Evolutionary conservation across 805 yeast genomes (phyloP), one percentile per base, ranked within the genome.

Genomic region (Kuraishia ogatae): DNA sequence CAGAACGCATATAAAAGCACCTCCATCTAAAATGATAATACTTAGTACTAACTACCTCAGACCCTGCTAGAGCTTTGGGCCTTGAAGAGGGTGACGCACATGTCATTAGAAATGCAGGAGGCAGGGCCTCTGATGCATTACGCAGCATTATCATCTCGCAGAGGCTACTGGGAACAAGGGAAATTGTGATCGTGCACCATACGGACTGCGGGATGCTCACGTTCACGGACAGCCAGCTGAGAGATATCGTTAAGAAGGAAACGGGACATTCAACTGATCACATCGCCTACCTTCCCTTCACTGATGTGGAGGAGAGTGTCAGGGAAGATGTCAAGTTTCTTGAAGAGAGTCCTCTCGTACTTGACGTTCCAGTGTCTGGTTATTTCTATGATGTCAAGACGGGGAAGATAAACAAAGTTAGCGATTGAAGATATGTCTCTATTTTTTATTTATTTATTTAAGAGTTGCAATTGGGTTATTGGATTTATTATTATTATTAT

Each of bases 121-220:
- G 78, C 2, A 61, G 77, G 58, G 70, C 76, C 1, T 56, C 66
- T 26, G 77, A 73, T 56, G 75, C 75, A 2, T 61, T 74, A 39
- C 57, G 78, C 20, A 65, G 71, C 56, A 58, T 74, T 22, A 69
- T 73, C 20, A 73, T 74, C 52, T 72, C 76, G 11, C 77, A 74
- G 59, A 61, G 70, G 55, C 58, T 74, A 26, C 62, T 74, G 52
- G 75, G 75, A 2, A 74, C 78, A 2, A 61, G 66, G 53, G 78
- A 74, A 54, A 69, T 72, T 24, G 69, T 74, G 20, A 64, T 74
- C 52, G 54, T 71, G 53, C 77, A 72, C 59, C 76, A 72, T 55
- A 72, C 77, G 13, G 77, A 74, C 57, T 74, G 78, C 62, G 77
- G 78, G 2, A 74, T 74, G 78, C 60, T 74, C 48, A 72, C 76